A percentile compares a stretch with the other conserved stretches of the same genome.
These are phyloP conservation scores for Artemisia tridentata DNA, from an alignment of 129 eudicot species.

Conservation along the genomic window DNA sequence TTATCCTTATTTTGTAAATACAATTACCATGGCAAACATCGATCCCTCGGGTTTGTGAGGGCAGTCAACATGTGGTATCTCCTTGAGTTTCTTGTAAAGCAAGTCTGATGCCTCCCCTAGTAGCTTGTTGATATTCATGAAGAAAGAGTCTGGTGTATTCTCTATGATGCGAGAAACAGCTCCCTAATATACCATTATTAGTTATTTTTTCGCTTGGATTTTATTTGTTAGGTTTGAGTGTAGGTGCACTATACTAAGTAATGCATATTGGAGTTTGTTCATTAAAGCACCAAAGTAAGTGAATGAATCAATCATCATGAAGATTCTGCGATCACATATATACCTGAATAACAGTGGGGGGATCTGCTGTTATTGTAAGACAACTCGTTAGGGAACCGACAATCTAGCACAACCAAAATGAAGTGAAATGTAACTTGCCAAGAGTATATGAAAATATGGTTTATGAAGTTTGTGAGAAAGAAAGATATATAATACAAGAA, in stretches of 20 bases:
- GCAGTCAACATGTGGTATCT: conserved; percentile 38
- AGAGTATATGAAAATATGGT: background rate
- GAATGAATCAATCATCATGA: too few relatives aligned
- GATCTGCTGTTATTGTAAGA: conserved; percentile 37
- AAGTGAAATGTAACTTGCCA: background rate
- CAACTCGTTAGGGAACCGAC: conserved; percentile 31
- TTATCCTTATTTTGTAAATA: too few relatives aligned
- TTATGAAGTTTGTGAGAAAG: background rate
- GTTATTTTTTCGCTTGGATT: too few relatives aligned
- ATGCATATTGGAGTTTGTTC: too few relatives aligned
- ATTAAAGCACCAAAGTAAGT: too few relatives aligned
- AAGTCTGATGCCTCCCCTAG: conserved; percentile 26
- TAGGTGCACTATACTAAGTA: too few relatives aligned
- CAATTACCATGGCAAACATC: conserved; percentile 36
- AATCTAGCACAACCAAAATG: conserved; percentile 18
- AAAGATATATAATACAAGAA: background rate
- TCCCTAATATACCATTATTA: conserved; percentile 18
- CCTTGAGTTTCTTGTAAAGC: conserved; percentile 25
- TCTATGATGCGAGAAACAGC: conserved; percentile 39
- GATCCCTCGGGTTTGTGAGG: conserved; percentile 43
- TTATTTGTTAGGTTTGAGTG: too few relatives aligned
- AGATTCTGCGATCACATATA: background rate
- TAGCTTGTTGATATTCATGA: conserved; percentile 22
- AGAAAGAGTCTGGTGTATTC: conserved; percentile 34
- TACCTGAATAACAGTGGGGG: conserved; percentile 40